These are phyloP conservation scores for Irpex sp. DNA, from an alignment of 1,284 basidiomycete genomes.

Conservation along the genomic window DNA sequence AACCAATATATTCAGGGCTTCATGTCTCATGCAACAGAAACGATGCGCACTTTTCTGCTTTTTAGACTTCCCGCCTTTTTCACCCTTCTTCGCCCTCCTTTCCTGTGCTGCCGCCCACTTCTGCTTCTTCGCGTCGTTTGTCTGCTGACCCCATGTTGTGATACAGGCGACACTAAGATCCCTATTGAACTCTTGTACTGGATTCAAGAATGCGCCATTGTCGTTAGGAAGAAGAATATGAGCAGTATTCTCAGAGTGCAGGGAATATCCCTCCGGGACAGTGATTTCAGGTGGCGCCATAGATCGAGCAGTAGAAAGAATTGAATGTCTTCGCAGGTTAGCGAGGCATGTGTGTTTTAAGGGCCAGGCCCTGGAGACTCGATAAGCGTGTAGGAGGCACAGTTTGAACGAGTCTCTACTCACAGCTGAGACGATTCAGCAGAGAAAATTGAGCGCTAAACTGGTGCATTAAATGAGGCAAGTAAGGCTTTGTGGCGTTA, in stretches of 20 bases:
- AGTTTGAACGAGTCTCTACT: not conserved
- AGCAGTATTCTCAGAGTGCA: conserved; percentile 85
- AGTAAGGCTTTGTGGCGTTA: not conserved
- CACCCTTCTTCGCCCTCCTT: conserved; percentile 29
- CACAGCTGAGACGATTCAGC: not conserved
- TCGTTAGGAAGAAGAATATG: conserved; percentile 75
- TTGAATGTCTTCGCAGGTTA: not conserved
- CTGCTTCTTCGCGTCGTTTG: conserved; percentile 64
- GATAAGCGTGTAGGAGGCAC: not conserved
- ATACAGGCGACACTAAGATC: conserved; percentile 92
- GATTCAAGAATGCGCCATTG: conserved; percentile 92
- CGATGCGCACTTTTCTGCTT: conserved; percentile 26
- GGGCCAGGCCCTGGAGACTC: not conserved
- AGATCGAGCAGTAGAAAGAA: not conserved
- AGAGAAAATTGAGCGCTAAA: too few relatives aligned
- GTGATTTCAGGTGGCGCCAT: conserved; percentile 25
- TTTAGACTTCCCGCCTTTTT: conserved; percentile 29
- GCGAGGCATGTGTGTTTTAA: not conserved
- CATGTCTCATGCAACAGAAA: not conserved
- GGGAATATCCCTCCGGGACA: conserved; percentile 72
- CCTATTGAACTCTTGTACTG: conserved; percentile 98
- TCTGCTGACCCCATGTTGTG: conserved; percentile 76
- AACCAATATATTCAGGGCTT: not conserved
- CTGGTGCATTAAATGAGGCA: not conserved
- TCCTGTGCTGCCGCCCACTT: conserved; percentile 51